phyloP scores from a whole-genome alignment of 2,329 filamentous ascomycete genomes.

The Penicillium sp. region DNA sequence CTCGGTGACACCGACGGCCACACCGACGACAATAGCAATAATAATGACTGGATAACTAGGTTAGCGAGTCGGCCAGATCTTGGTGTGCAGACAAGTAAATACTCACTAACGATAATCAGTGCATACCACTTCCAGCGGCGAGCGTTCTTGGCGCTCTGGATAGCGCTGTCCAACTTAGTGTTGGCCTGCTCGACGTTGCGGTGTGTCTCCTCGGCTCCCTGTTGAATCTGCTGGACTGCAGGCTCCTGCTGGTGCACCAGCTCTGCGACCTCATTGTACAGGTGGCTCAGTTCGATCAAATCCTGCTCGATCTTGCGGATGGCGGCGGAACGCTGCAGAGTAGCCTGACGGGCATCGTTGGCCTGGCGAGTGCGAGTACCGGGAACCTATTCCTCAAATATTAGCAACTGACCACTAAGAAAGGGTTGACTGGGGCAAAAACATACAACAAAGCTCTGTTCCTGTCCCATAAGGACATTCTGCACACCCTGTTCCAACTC shows the following conservation, averaged over 20 bases:
- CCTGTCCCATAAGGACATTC: conserved; percentile 60
- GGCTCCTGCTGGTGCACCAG: conserved; percentile 84
- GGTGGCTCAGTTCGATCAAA: conserved; percentile 79
- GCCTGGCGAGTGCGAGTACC: conserved; percentile 64
- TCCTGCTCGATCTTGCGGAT: conserved; percentile 91
- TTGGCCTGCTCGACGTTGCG: conserved; percentile 84
- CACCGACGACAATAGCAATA: conserved; percentile 53
- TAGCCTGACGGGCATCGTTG: conserved; percentile 75
- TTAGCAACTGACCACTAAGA: not conserved
- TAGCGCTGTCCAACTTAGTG: conserved; percentile 75
- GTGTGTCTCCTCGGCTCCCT: conserved; percentile 80
- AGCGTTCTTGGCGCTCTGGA: conserved; percentile 75
- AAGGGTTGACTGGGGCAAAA: not conserved
- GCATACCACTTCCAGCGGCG: conserved; percentile 98
- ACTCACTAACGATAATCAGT: conserved; percentile 68
- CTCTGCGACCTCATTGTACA: conserved; percentile 87
- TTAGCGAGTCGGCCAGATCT: conserved; percentile 10
- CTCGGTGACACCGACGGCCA: conserved; percentile 50
- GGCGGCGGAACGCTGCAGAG: conserved; percentile 78
- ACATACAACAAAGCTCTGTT: conserved; percentile 80
- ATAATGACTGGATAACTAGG: conserved; percentile 49
- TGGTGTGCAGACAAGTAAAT: conserved; percentile 10
- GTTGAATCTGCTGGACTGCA: conserved; percentile 76
- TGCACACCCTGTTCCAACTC: conserved; percentile 79
- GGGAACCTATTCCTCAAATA: conserved; percentile 27